A percentile compares a stretch with the other conserved stretches of the same genome.
Evolutionary conservation across 768 basidiomycete species (phyloP).

Genomic region (Podaxis mareebaensis): DNA sequence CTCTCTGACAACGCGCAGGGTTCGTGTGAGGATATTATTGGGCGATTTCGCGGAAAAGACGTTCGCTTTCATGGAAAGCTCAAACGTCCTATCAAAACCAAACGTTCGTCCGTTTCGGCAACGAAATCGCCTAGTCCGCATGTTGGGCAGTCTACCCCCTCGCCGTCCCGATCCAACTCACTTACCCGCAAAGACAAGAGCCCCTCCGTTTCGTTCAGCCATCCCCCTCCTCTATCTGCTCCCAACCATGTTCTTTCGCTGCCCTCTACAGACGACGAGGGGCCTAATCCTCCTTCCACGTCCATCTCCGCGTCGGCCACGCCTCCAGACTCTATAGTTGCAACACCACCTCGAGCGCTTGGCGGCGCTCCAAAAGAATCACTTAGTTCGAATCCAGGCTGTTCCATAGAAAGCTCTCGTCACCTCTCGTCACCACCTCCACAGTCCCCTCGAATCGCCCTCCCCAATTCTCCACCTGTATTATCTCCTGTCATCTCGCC

Average conservation of each 20-base stretch:
- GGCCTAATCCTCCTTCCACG: slow-evolving; percentile 1
- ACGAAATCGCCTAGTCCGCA: slow-evolving; percentile 14
- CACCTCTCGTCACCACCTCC: background rate
- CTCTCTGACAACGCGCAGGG: slow-evolving; percentile 46
- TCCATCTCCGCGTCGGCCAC: slow-evolving; percentile 16
- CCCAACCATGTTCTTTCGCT: background rate
- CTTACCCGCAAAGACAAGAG: slow-evolving; percentile 9
- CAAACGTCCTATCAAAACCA: slow-evolving; percentile 79
- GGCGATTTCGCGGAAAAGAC: slow-evolving; percentile 61
- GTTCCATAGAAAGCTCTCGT: background rate
- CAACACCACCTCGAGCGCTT: background rate
- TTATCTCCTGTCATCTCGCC: slow-evolving; percentile 18
- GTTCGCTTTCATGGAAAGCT: slow-evolving; percentile 75
- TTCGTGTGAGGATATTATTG: slow-evolving; percentile 86
- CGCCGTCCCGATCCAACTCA: background rate
- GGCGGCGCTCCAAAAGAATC: background rate
- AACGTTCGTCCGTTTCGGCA: slow-evolving; percentile 49
- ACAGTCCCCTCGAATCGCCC: slow-evolving; percentile 3
- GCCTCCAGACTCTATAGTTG: background rate
- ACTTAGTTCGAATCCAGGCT: background rate
- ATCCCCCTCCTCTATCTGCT: background rate
- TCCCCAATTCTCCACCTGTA: slow-evolving; percentile 5
- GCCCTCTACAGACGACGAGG: slow-evolving; percentile 3
- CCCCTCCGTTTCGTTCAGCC: background rate
- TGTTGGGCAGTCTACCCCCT: slow-evolving; percentile 14